Evolutionary conservation across 2,329 filamentous ascomycete genomes (phyloP).

Genomic region (Allantophomopsis cytisporea): DNA sequence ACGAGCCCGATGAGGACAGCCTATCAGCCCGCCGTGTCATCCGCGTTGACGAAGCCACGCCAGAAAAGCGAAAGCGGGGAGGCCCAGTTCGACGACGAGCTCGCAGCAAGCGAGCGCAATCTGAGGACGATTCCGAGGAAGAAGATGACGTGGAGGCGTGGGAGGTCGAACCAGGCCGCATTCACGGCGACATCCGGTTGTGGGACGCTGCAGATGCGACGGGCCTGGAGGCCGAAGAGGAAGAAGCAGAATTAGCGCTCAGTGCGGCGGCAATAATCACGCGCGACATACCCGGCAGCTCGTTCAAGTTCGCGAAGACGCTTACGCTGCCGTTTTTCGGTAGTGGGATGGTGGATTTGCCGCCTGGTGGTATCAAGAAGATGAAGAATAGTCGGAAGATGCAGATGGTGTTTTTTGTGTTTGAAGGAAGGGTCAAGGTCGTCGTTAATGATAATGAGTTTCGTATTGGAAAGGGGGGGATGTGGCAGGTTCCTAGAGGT

Average conservation of each 20-base stretch:
- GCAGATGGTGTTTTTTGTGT: slow-evolving; percentile 94
- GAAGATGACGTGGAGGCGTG: slow-evolving; percentile 51
- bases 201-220: slow-evolving; percentile 45
- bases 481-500: slow-evolving; percentile 95
- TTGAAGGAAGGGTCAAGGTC: slow-evolving; percentile 69
- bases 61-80: slow-evolving; percentile 18
- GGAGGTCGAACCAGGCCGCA: slow-evolving; percentile 53
- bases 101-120: slow-evolving; percentile 6
- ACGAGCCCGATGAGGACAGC: slow-evolving; percentile 43
- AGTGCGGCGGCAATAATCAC: slow-evolving; percentile 36
- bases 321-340: slow-evolving; percentile 77
- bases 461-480: slow-evolving; percentile 72
- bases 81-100: slow-evolving; percentile 14
- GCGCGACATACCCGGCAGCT: slow-evolving; percentile 45
- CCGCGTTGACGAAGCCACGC: slow-evolving; percentile 49
- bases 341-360: slow-evolving; percentile 78
- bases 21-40: slow-evolving; percentile 63
- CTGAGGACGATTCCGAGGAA: slow-evolving; percentile 23
- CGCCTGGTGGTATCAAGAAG: slow-evolving; percentile 69
- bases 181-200: slow-evolving; percentile 47
- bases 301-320: slow-evolving; percentile 83
- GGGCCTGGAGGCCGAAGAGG: slow-evolving; percentile 23
- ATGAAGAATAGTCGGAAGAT: slow-evolving; percentile 89
- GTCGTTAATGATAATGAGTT: slow-evolving; percentile 66
- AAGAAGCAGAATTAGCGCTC: slow-evolving; percentile 38